Evolutionary conservation across 177 flowering plant species (phyloP).

Genomic region (Vitis hybrid): DNA sequence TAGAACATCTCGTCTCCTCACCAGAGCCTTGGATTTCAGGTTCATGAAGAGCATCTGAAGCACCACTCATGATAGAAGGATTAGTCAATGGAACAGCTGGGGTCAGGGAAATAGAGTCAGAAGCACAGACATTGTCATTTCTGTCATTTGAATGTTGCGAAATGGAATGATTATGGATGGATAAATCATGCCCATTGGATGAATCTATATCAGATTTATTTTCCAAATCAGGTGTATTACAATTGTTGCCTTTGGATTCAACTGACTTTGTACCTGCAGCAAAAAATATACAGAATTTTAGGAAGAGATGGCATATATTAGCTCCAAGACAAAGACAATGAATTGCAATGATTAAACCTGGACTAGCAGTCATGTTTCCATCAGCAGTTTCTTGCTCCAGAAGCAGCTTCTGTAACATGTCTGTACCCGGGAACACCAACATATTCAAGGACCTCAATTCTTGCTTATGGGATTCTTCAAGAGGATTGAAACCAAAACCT

Average conservation of each 20-base stretch:
- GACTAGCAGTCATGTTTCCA: conserved; percentile 15
- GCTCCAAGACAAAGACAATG: neutral
- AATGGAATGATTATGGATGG: conserved; percentile 14
- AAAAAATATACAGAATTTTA: neutral
- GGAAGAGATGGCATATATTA: neutral
- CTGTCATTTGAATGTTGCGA: conserved; percentile 4
- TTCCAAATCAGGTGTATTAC: conserved; percentile 6
- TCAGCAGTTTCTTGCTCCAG: conserved; percentile 28
- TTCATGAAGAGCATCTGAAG: conserved; percentile 23
- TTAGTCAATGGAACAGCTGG: conserved; percentile 16
- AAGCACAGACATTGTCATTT: conserved; percentile 18
- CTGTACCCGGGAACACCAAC: conserved; percentile 89
- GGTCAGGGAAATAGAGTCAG: conserved; percentile 17
- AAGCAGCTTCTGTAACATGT: conserved; percentile 74
- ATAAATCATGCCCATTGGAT: conserved; percentile 11
- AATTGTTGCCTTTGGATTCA: conserved; percentile 7
- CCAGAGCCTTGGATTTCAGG: conserved; percentile 7
- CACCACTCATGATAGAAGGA: conserved; percentile 15
- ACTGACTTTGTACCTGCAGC: conserved; percentile 17
- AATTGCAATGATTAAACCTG: conserved; percentile 26
- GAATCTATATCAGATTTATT: conserved; percentile 25
- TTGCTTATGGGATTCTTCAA: conserved; percentile 62
- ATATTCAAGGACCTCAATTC: conserved; percentile 76
- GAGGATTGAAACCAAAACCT: conserved; percentile 71
- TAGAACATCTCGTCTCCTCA: conserved; percentile 9